Percentiles rank a stretch among this genome's conserved stretches.
Conservation (phyloP, 1,284 basidiomycete species). For the Ganoderma sp. region DNA sequence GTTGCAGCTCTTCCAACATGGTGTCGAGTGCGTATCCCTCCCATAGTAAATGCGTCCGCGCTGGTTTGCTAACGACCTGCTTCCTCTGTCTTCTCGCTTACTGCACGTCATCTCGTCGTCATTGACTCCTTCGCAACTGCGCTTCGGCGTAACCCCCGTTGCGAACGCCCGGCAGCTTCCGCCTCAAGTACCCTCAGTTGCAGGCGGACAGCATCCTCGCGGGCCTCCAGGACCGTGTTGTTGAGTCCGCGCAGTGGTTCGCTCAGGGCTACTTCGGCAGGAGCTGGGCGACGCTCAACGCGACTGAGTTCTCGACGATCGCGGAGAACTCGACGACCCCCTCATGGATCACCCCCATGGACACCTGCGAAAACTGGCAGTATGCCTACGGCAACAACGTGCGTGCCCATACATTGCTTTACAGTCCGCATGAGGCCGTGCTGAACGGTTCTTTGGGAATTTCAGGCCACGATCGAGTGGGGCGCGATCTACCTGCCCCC, state of each 20-base stretch:
- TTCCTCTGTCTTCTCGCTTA: neutral
- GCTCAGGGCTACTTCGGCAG: conserved; percentile 51
- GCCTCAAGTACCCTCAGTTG: conserved; percentile 46
- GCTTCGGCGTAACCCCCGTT: conserved; percentile 33
- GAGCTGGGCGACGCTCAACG: conserved; percentile 39
- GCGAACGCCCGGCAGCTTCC: conserved; percentile 33
- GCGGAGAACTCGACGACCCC: conserved; percentile 47
- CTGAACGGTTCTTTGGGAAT: conserved; percentile 30
- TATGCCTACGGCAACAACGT: conserved; percentile 47
- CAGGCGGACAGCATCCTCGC: conserved; percentile 46
- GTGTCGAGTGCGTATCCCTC: conserved; percentile 42
- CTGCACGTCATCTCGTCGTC: conserved; percentile 21
- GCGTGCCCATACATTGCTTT: conserved; percentile 12
- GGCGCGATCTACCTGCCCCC: conserved; percentile 46
- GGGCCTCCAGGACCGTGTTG: conserved; percentile 51
- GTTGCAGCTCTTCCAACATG: conserved; percentile 51
- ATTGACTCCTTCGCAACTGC: neutral
- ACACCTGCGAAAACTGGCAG: conserved; percentile 49
- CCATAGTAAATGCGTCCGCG: neutral
- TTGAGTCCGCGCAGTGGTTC: conserved; percentile 55
- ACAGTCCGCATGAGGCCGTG: neutral
- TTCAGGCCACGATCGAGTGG: conserved; percentile 45
- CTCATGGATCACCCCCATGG: conserved; percentile 52
- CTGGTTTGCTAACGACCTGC: neutral
- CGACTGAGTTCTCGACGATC: conserved; percentile 45